Evolutionary conservation across 225 moss, liverwort and hornwort genomes (phyloP), one percentile per base, ranked within the genome.

Genomic region (Bryoerythrophyllum caledonicum): DNA sequence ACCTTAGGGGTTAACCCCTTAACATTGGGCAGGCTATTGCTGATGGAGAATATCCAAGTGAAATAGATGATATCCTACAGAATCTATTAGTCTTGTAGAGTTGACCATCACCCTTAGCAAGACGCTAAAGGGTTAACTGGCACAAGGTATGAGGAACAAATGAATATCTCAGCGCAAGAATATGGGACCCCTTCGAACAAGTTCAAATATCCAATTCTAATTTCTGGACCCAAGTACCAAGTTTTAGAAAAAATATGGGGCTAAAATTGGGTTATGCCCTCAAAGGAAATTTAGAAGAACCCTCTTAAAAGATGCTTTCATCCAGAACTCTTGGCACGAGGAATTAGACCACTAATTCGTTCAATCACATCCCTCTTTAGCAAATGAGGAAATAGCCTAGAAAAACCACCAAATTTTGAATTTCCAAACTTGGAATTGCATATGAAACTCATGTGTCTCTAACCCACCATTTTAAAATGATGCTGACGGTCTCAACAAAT

Each of bases 301-400:
- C 4, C 19, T 41, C 7, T 4, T 2, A 10, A 67, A 67, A 48
- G 28, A 49, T 67, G 49, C 62, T 38, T 81, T 30, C 73, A 77
- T 82, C 63, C 62, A 48, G 68, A 73, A 68, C 48, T 77, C 4
- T 44, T 21, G 63, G 67, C 59, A 76, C 34, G 55, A 72, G 76
- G 66, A 26, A 20, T n/a, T n/a, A n/a, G n/a, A n/a, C 25, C 65
- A 10, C 43, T 43, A 68, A 21, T 21, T 76, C 6, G 30, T 43
- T 63, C 38, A 30, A 5, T 19, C 15, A 16, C 68, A 73, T 64
- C 78, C 74, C 49, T 40, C 10, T 82, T 64, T 78, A 78, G 78
- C 63, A 8, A n/a, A 0, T 0, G 4, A 12, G 7, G 2, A 27
- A 35, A 21, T 8, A 0, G 13, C 53, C 26, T 13, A 16, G 52